Conservation (phyloP, 495 filamentous ascomycete species). For the Hypoxylon fragiforme region DNA sequence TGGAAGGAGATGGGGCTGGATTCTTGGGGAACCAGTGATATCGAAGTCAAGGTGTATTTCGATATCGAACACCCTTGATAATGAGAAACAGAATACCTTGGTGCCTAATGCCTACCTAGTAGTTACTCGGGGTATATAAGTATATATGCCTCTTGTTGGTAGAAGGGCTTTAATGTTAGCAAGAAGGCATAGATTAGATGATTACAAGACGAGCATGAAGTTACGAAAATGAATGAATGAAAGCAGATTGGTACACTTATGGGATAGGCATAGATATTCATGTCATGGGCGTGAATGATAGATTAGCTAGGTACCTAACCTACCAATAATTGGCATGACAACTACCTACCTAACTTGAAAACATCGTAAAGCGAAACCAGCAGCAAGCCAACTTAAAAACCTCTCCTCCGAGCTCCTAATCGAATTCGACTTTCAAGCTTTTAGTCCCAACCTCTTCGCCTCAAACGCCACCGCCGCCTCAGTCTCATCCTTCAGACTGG, state of each 20-base stretch:
- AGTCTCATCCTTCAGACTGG: slow-evolving; percentile 55
- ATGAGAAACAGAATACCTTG: neutral
- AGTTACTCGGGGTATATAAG: too few species aligned
- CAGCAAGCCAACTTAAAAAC: neutral
- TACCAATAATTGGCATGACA: neutral
- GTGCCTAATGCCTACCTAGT: too few species aligned
- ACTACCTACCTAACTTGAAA: neutral
- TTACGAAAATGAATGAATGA: neutral
- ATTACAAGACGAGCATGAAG: slow-evolving; percentile 11
- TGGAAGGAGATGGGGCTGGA: slow-evolving; percentile 75
- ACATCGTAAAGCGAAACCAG: too few species aligned
- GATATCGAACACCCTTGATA: slow-evolving; percentile 34
- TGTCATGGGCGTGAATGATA: too few species aligned
- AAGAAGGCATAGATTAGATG: too few species aligned
- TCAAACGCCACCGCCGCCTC: slow-evolving; percentile 55
- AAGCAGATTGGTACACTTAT: too few species aligned
- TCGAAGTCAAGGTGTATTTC: slow-evolving; percentile 68
- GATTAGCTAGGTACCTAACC: too few species aligned
- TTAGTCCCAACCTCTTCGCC: slow-evolving; percentile 44
- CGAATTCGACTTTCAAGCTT: too few species aligned
- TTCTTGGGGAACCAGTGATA: slow-evolving; percentile 83
- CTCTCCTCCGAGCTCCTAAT: too few species aligned
- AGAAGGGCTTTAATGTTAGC: too few species aligned
- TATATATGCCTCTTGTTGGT: neutral
- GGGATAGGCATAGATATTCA: too few species aligned